These are phyloP conservation scores for Ceratobasidium sp. DNA, from an alignment of 1,284 basidiomycete genomes.

Conservation along the genomic window DNA sequence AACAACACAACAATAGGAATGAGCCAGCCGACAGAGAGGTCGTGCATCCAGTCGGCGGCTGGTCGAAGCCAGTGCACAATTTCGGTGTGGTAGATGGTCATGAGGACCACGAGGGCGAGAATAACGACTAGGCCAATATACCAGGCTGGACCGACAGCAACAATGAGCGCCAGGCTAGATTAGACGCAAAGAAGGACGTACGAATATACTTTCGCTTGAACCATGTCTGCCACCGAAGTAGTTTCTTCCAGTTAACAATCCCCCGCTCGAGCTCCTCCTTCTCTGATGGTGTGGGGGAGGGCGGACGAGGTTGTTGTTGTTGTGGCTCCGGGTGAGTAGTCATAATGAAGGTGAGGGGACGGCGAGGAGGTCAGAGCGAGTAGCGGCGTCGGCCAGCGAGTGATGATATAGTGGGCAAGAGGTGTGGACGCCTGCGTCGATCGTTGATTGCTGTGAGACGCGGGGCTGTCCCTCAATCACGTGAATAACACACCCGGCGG, in stretches of 20 bases:
- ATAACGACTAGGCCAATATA: too few species aligned
- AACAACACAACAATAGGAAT: conserved; percentile 26
- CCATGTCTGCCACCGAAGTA: neutral
- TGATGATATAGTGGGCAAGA: too few species aligned
- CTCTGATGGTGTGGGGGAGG: conserved; percentile 15
- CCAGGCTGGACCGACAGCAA: conserved; percentile 2
- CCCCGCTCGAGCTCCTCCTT: conserved; percentile 21
- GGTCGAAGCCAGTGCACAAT: conserved; percentile 22
- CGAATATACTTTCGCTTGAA: conserved; percentile 4
- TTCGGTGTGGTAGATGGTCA: conserved; percentile 12
- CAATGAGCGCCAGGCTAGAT: too few species aligned
- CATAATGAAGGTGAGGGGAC: neutral
- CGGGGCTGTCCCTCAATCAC: neutral
- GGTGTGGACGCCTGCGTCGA: conserved; percentile 9
- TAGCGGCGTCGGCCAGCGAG: neutral
- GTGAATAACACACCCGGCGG: too few species aligned
- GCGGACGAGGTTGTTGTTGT: neutral
- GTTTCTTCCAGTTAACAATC: conserved; percentile 3
- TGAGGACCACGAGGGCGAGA: neutral
- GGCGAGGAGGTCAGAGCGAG: too few species aligned
- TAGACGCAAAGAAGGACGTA: neutral
- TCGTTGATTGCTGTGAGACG: neutral
- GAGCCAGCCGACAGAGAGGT: conserved; percentile 28
- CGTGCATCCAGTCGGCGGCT: conserved; percentile 23
- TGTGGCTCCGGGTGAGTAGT: neutral